These are phyloP conservation scores for Colletotrichum costaricense DNA, from an alignment of 2,329 filamentous ascomycete genomes.

Conservation along the genomic window DNA sequence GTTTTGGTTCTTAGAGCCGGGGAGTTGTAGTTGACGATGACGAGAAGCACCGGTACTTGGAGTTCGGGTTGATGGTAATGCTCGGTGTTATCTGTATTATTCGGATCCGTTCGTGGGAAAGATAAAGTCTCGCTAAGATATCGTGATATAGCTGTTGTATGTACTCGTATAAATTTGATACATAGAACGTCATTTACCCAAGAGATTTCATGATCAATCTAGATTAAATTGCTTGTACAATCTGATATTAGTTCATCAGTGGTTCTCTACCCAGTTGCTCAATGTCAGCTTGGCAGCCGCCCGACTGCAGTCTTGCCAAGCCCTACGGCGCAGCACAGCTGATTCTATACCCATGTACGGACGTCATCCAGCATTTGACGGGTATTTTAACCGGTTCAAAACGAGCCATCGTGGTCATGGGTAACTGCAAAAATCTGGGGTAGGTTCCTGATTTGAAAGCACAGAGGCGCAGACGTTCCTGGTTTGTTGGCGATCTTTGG, in stretches of 20 bases:
- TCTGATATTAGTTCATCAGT: background rate
- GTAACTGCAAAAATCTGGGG: background rate
- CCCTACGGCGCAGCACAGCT: background rate
- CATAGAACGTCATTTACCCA: background rate
- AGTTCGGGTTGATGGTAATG: background rate
- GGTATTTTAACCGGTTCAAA: no score
- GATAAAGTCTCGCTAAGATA: background rate
- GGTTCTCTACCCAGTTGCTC: background rate
- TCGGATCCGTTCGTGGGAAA: background rate
- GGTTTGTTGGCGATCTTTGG: background rate
- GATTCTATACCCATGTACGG: background rate
- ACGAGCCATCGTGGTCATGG: background rate
- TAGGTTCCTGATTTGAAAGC: no score
- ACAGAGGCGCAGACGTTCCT: background rate
- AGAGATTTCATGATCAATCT: background rate
- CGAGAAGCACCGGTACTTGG: background rate
- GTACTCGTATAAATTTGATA: background rate
- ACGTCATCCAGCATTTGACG: no score
- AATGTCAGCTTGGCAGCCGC: background rate
- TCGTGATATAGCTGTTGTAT: background rate
- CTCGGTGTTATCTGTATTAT: fast-evolving
- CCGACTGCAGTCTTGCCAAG: background rate
- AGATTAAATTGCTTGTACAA: background rate
- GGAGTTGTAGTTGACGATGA: background rate
- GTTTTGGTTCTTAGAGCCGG: background rate